phyloP scores from a whole-genome alignment of 2,329 filamentous ascomycete genomes.

The Fusarium sp. region DNA sequence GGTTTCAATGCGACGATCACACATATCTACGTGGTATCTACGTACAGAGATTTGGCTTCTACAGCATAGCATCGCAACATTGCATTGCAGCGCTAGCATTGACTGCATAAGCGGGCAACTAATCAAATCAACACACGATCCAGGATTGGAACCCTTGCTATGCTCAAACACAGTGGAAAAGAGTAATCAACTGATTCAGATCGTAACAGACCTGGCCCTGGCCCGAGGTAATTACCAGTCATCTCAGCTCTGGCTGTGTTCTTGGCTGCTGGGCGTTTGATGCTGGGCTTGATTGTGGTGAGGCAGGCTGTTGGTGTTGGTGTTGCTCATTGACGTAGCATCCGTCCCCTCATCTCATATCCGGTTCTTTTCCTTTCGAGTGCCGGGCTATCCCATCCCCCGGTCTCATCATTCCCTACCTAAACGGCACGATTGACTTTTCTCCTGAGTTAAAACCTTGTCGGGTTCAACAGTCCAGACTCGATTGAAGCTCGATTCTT shows the following conservation, averaged over 20 bases:
- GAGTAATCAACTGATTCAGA: constrained; percentile 18
- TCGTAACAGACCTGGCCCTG: constrained; percentile 10
- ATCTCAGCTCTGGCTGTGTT: constrained; percentile 2
- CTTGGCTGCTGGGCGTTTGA: not conserved
- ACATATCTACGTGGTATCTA: not conserved
- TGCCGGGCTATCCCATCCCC: constrained; percentile 15
- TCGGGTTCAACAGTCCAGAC: constrained; percentile 7
- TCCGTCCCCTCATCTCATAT: not conserved
- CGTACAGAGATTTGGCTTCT: not conserved
- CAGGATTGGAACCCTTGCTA: constrained; percentile 22
- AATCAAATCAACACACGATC: constrained; percentile 23
- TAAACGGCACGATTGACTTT: constrained; percentile 16
- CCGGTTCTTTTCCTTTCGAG: not conserved
- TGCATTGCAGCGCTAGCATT: not conserved
- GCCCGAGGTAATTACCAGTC: constrained; percentile 20
- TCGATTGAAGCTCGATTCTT: not conserved
- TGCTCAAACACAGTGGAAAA: constrained; percentile 39
- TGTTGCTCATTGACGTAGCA: not conserved
- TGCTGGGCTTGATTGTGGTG: not conserved
- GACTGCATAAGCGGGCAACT: constrained; percentile 1
- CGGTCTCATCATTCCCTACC: constrained; percentile 2
- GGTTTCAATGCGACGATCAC: constrained; percentile 18
- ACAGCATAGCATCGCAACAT: not conserved
- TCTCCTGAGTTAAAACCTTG: constrained; percentile 18
- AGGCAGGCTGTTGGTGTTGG: constrained; percentile 1